Conservation (phyloP, 2,329 filamentous ascomycete species). For the Apiospora kogelbergensis region DNA sequence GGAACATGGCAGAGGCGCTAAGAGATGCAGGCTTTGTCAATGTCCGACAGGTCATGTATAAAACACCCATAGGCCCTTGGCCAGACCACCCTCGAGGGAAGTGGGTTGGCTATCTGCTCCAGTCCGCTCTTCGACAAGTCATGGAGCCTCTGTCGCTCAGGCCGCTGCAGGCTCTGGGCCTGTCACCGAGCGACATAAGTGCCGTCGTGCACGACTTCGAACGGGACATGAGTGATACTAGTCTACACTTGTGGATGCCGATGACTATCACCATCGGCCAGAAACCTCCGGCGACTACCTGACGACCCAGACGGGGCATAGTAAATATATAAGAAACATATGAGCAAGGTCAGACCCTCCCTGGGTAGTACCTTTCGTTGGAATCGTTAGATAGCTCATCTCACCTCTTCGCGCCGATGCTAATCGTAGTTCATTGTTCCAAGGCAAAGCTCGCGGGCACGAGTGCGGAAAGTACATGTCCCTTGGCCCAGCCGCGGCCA, state of each 20-base stretch:
- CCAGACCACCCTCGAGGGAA: constrained; percentile 15
- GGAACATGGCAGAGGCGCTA: constrained; percentile 13
- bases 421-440: background rate
- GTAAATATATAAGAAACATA: background rate
- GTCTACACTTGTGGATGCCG: constrained; percentile 10
- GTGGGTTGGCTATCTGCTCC: constrained; percentile 13
- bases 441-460: background rate
- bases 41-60: constrained; percentile 19
- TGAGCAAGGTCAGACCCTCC: background rate
- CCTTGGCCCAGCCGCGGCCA: background rate
- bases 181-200: constrained; percentile 10
- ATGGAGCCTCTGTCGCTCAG: constrained; percentile 11
- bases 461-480: background rate
- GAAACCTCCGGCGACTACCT: background rate
- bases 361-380: background rate
- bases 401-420: background rate
- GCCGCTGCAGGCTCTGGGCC: constrained; percentile 8
- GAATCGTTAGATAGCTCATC: background rate
- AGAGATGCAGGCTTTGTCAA: constrained; percentile 22
- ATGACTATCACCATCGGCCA: background rate
- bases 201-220: constrained; percentile 12
- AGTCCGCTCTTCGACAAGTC: background rate
- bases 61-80: constrained; percentile 27
- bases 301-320: background rate
- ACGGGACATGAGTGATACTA: background rate